phyloP scores from a whole-genome alignment of 2,329 filamentous ascomycete species.

The Neonectria sp. region DNA sequence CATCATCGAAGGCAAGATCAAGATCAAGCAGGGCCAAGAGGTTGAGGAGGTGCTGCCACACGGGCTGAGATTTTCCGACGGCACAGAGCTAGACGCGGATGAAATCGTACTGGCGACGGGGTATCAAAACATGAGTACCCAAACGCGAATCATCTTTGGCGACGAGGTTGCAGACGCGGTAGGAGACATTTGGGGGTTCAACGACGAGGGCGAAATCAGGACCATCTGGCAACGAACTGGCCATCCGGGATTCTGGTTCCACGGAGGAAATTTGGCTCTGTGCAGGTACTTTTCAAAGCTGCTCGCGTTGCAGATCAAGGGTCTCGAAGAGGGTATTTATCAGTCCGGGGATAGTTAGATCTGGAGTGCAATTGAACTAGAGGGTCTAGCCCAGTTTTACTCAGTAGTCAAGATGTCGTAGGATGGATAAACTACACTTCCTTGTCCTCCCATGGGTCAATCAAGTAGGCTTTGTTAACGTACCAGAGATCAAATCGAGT shows the following conservation, averaged over 20 bases:
- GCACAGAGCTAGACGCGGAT: constrained; percentile 70
- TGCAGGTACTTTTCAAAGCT: constrained; percentile 73
- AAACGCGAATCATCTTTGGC: constrained; percentile 73
- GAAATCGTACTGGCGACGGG: constrained; percentile 76
- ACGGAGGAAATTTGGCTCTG: constrained; percentile 75
- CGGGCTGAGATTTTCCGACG: constrained; percentile 67
- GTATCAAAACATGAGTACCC: constrained; percentile 78
- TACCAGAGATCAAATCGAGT: no score
- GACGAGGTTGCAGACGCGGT: constrained; percentile 71
- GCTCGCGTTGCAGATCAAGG: constrained; percentile 69
- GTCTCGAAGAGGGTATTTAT: constrained; percentile 54
- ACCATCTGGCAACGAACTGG: constrained; percentile 73
- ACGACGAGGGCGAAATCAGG: constrained; percentile 69
- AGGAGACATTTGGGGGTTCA: constrained; percentile 74
- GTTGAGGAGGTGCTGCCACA: constrained; percentile 65
- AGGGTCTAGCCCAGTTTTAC: no score
- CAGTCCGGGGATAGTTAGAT: constrained; percentile 26
- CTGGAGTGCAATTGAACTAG: no score
- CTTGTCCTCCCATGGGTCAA: no score
- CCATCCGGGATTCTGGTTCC: constrained; percentile 76
- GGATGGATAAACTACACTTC: no score
- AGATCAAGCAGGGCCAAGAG: constrained; percentile 72
- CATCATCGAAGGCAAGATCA: constrained; percentile 75
- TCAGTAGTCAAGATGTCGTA: no score
- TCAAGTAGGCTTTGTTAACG: no score